Evolutionary conservation across 1,284 basidiomycete species (phyloP).

Genomic region (Ustilago shanxiensis): DNA sequence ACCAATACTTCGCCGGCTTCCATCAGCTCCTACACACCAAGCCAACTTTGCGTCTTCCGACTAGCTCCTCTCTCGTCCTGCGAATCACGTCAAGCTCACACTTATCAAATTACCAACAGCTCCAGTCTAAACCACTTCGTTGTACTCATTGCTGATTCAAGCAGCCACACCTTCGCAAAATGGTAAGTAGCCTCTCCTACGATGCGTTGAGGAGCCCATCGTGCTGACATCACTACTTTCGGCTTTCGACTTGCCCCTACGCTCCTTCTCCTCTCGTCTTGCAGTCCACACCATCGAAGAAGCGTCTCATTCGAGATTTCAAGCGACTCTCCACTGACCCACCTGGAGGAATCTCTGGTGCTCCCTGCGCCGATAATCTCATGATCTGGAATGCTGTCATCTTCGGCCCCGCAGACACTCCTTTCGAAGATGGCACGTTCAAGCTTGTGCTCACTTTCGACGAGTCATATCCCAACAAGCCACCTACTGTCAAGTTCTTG

Average conservation of each 20-base stretch:
- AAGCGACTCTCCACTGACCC: conserved; percentile 93
- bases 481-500: conserved; percentile 95
- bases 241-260: not conserved
- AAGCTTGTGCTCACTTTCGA: conserved; percentile 94
- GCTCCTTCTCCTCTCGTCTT: not conserved
- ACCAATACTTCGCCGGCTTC: not conserved
- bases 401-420: conserved; percentile 97
- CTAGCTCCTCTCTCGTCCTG: too few species aligned
- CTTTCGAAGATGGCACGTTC: conserved; percentile 99
- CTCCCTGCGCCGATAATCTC: conserved; percentile 96
- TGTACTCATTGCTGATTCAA: not conserved
- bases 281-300: conserved; percentile 68
- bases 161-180: not conserved
- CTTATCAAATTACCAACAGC: not conserved
- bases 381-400: conserved; percentile 99
- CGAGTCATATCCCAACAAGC: conserved; percentile 98
- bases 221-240: too few species aligned
- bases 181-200: conserved; percentile 13
- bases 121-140: not conserved
- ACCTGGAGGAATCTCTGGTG: conserved; percentile 93
- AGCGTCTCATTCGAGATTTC: conserved; percentile 74
- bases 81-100: not conserved
- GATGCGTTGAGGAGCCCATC: not conserved
- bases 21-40: too few species aligned
- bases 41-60: too few species aligned